Percentiles rank a stretch among this genome's conserved stretches.
Conservation (phyloP, 75 land plant genomes). For the Picea glauca region DNA sequence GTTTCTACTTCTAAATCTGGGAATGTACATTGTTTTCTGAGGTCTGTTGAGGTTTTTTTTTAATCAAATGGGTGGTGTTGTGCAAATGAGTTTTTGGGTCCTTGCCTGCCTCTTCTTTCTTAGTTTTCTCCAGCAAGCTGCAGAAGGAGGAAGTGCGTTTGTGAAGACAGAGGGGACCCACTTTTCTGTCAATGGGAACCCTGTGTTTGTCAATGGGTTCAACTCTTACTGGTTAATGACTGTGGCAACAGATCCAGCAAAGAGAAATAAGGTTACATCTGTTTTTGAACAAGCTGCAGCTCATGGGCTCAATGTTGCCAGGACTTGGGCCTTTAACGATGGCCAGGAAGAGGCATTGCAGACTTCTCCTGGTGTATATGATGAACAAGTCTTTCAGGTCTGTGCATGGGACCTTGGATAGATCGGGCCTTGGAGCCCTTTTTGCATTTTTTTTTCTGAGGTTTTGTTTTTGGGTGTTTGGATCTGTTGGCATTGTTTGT, state of each 20-base stretch:
- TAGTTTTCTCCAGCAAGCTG: slow-evolving; percentile 8
- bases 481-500: background rate
- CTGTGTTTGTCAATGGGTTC: slow-evolving; percentile 68
- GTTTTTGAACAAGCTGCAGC: slow-evolving; percentile 41
- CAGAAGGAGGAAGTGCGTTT: slow-evolving; percentile 21
- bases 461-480: background rate
- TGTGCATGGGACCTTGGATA: slow-evolving; percentile 15
- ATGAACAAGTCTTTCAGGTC: slow-evolving; percentile 66
- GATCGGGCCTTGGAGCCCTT: slow-evolving; percentile 27
- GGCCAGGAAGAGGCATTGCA: slow-evolving; percentile 46
- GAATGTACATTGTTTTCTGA: background rate
- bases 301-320: slow-evolving; percentile 48
- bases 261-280: slow-evolving; percentile 39
- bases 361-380: slow-evolving; percentile 57
- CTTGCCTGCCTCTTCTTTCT: background rate
- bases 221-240: slow-evolving; percentile 85
- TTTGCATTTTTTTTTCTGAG: slow-evolving; percentile 23
- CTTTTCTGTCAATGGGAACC: slow-evolving; percentile 45
- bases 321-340: slow-evolving; percentile 90
- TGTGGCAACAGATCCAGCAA: slow-evolving; percentile 37
- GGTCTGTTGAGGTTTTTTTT: background rate
- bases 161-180: slow-evolving; percentile 32
- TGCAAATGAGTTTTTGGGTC: background rate
- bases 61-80: background rate
- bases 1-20: background rate